Evolutionary conservation across 1,284 basidiomycete genomes (phyloP).

Genomic region (Anthracocystis setariae): DNA sequence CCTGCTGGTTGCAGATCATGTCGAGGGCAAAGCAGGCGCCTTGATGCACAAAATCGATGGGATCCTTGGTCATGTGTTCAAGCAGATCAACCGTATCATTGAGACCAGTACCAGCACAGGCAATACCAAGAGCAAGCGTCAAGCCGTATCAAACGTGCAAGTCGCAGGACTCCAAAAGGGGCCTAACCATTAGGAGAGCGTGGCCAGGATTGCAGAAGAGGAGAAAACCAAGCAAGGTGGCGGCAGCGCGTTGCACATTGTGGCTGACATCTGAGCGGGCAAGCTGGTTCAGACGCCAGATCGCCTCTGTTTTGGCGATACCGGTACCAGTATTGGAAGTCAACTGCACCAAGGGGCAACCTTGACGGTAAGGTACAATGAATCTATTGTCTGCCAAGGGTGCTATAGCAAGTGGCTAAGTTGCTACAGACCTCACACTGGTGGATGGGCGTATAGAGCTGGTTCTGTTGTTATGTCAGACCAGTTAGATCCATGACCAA

Average conservation of each 20-base stretch:
- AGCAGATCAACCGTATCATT: conserved; percentile 66
- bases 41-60: conserved; percentile 67
- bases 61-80: conserved; percentile 67
- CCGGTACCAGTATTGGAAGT: conserved; percentile 67
- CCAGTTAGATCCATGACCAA: too few species aligned
- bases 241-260: conserved; percentile 66
- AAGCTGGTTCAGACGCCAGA: conserved; percentile 63
- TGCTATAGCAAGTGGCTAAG: too few species aligned
- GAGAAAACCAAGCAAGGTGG: conserved; percentile 65
- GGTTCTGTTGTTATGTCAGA: too few species aligned
- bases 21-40: conserved; percentile 65
- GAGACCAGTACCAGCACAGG: conserved; percentile 66
- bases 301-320: conserved; percentile 66
- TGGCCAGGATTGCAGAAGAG: conserved; percentile 68
- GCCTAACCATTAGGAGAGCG: conserved; percentile 65
- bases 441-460: too few species aligned
- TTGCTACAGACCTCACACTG: too few species aligned
- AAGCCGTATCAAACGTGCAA: conserved; percentile 67
- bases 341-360: too few species aligned
- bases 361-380: too few species aligned
- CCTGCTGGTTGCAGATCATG: conserved; percentile 67
- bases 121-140: conserved; percentile 67
- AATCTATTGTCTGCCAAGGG: too few species aligned
- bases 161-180: conserved; percentile 68
- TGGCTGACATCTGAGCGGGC: conserved; percentile 67